A percentile compares a stretch with the other conserved stretches of the same genome.
Evolutionary conservation across 73 alveolate genomes (phyloP).

Genomic region (Stentor roeselii): DNA sequence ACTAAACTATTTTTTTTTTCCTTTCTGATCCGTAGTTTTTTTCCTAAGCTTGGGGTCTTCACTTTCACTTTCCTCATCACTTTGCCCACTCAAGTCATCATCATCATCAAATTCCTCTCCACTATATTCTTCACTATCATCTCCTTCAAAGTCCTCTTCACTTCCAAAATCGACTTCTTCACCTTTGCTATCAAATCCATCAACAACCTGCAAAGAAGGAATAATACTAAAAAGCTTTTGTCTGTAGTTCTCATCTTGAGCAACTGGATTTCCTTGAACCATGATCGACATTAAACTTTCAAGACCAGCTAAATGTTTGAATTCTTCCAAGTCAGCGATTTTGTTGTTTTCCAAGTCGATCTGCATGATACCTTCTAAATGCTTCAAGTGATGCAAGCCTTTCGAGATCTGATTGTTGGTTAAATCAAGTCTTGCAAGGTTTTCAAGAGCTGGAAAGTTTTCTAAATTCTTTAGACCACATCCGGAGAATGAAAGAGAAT

Average conservation of each 20-base stretch:
- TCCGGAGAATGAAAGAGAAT: slow-evolving; percentile 30
- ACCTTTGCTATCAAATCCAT: slow-evolving; percentile 32
- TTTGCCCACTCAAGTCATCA: slow-evolving; percentile 19
- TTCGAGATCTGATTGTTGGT: slow-evolving; percentile 32
- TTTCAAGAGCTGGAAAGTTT: slow-evolving; percentile 44
- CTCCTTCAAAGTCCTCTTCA: slow-evolving; percentile 36
- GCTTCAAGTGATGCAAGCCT: slow-evolving; percentile 27
- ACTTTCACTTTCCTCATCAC: neutral
- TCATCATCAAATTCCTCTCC: slow-evolving; percentile 29
- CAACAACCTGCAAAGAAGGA: slow-evolving; percentile 31
- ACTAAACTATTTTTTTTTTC: no score
- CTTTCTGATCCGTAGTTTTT: neutral
- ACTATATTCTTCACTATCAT: slow-evolving; percentile 30
- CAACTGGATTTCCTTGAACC: slow-evolving; percentile 32
- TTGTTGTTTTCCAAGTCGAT: slow-evolving; percentile 30
- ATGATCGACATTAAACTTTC: slow-evolving; percentile 33
- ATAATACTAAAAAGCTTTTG: slow-evolving; percentile 26
- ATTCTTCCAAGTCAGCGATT: slow-evolving; percentile 28
- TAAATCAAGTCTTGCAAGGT: slow-evolving; percentile 35
- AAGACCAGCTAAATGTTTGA: slow-evolving; percentile 12
- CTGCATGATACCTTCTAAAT: slow-evolving; percentile 20
- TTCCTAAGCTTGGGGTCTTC: neutral
- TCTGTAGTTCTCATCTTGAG: slow-evolving; percentile 31
- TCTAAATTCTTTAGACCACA: slow-evolving; percentile 33
- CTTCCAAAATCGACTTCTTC: slow-evolving; percentile 31